Evolutionary conservation across 805 yeast species (phyloP).

Genomic region (Nematodospora valgi): DNA sequence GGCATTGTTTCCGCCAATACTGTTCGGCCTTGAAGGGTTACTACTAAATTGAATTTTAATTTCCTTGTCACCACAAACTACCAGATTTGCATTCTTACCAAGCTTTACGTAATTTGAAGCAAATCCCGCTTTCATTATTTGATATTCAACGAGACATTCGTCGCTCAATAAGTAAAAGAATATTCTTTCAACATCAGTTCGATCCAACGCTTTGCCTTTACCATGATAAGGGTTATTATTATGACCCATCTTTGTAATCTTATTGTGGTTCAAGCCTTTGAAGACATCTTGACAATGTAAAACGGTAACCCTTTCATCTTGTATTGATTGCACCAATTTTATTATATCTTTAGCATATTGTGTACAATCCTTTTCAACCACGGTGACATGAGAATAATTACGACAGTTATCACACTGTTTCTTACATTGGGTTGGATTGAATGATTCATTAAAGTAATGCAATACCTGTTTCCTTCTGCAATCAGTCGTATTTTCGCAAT

Average conservation of each 20-base stretch:
- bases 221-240: conserved; percentile 65
- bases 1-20: not conserved
- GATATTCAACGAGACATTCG: conserved; percentile 64
- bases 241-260: conserved; percentile 61
- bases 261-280: conserved; percentile 66
- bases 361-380: conserved; percentile 66
- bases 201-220: conserved; percentile 58
- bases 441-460: conserved; percentile 84
- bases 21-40: not conserved
- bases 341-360: conserved; percentile 56
- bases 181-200: conserved; percentile 73
- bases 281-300: conserved; percentile 80
- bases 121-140: conserved; percentile 72
- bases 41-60: conserved; percentile 52
- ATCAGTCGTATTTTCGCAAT: conserved; percentile 87
- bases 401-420: conserved; percentile 85
- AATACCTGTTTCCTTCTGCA: conserved; percentile 88
- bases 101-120: conserved; percentile 68
- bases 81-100: conserved; percentile 53
- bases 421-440: conserved; percentile 61
- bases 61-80: conserved; percentile 42
- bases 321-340: conserved; percentile 53
- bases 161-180: conserved; percentile 73
- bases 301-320: conserved; percentile 63
- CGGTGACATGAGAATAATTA: conserved; percentile 30